Evolutionary conservation across 495 filamentous ascomycete species (phyloP).

Genomic region (Penicillium roqueforti): DNA sequence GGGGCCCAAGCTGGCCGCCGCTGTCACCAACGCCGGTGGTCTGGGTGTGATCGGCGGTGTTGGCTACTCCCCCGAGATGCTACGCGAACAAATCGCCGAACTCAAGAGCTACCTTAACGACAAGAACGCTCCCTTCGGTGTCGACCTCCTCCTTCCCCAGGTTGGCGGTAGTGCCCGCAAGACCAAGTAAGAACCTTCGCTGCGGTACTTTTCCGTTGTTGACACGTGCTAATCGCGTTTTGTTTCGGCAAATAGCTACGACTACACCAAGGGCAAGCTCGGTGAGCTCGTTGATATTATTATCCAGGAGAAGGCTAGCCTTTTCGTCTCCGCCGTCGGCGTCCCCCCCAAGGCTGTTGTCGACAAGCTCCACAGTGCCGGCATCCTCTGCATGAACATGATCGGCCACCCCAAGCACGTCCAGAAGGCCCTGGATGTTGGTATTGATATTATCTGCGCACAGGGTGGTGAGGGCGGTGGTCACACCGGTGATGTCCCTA

Average conservation of each 20-base stretch:
- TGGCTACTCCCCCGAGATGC: constrained; percentile 96
- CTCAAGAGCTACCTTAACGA: constrained; percentile 84
- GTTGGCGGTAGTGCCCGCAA: constrained; percentile 90
- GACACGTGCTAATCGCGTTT: constrained; percentile 17
- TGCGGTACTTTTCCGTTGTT: not conserved
- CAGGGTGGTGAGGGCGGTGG: constrained; percentile 91
- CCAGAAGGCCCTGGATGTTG: constrained; percentile 82
- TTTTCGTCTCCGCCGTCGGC: constrained; percentile 96
- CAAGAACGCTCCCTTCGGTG: constrained; percentile 98
- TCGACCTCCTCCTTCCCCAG: constrained; percentile 91
- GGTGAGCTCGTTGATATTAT: constrained; percentile 86
- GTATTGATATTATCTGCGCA: constrained; percentile 87
- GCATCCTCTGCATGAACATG: constrained; percentile 99
- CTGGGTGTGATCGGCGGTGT: constrained; percentile 95
- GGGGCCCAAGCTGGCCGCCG: constrained; percentile 92
- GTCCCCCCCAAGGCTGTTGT: constrained; percentile 87
- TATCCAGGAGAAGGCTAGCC: constrained; percentile 82
- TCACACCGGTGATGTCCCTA: constrained; percentile 88
- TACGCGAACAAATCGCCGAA: constrained; percentile 89
- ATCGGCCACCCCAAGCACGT: constrained; percentile 99
- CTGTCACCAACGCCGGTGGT: constrained; percentile 95
- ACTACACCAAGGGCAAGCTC: constrained; percentile 99
- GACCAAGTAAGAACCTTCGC: constrained; percentile 66
- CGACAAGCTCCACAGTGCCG: constrained; percentile 78
- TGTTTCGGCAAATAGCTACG: constrained; percentile 61